Conservation (phyloP, 306 rosid species). For the Carpinus viminea region DNA sequence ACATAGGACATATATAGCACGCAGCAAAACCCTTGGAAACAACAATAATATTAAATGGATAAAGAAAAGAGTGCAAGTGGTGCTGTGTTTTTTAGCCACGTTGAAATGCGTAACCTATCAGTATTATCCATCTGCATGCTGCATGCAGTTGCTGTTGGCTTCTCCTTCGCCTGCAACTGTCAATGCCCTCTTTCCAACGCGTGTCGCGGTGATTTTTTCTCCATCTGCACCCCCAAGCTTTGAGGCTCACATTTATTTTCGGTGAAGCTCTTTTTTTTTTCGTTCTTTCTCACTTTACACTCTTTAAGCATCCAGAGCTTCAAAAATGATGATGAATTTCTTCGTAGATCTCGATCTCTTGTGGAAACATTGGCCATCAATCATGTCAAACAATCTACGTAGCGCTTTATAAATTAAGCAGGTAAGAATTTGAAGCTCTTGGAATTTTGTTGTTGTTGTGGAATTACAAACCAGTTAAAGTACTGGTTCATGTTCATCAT, state of each 20-base stretch:
- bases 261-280: too few species aligned
- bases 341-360: background rate
- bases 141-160: conserved; percentile 21
- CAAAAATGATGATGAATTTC: background rate
- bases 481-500: background rate
- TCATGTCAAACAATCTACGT: background rate
- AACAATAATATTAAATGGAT: background rate
- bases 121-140: conserved; percentile 8
- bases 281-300: background rate
- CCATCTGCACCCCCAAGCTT: background rate
- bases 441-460: too few species aligned
- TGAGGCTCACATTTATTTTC: background rate
- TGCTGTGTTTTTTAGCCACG: conserved; percentile 12
- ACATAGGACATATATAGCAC: too few species aligned
- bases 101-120: conserved; percentile 23
- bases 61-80: conserved; percentile 6
- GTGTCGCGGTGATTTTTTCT: conserved; percentile 13
- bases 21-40: background rate
- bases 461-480: background rate
- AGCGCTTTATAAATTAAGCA: background rate
- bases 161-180: conserved; percentile 16
- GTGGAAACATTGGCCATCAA: background rate
- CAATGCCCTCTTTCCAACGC: conserved; percentile 29
- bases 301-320: background rate
- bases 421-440: background rate